Base-by-base conservation (phyloP, 106 monocot species). In the Apostasia ramifera region DNA sequence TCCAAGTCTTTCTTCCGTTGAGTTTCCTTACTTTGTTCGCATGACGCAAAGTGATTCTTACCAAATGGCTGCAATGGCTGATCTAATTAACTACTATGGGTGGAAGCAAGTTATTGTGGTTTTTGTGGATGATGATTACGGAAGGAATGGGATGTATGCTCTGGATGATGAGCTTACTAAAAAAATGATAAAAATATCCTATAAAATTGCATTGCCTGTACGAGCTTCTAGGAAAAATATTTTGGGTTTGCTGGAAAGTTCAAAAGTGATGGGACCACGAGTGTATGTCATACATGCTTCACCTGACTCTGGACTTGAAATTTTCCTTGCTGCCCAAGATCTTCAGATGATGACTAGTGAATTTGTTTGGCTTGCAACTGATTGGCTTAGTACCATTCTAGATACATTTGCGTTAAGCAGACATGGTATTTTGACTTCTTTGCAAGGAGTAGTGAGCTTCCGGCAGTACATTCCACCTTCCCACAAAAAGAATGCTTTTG, bases 61-160 rank as follows among this genome's bases (percentile, higher is more conserved):
- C 63, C 90, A 87, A 73, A 94, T 94, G 94, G 37, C 54, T 56
- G 94, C 90, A 8, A 78, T 94, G 66, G 90, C 90, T 2, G 73
- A 87, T 55, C 53, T 94, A 53, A 65, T 94, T 46, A 43, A 70
- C 40, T 81, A 81, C 54, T 81, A 70, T 71, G 76, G 71, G 9
- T 94, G 94, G 94, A 84, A 77, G 49, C 62, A 78, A 66, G 82
- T 84, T 42, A 82, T 82, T 67, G 76, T 74, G 50, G 73, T 91
- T 63, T 91, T 72, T 65, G 68, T 84, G 3, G 91, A 84, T 60
- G 79, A 91, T 67, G 87, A 91, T 5, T 91, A 82, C 70, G 91
- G 91, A 15, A 62, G 87, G 49, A 79, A 74, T 47, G 87, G 84
- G 38, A 71, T 82, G 55, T 68, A 71, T 46, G 55, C 75, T 26